Conservation (phyloP, 805 yeast species). For the Tetrapisispora iriomotensis region DNA sequence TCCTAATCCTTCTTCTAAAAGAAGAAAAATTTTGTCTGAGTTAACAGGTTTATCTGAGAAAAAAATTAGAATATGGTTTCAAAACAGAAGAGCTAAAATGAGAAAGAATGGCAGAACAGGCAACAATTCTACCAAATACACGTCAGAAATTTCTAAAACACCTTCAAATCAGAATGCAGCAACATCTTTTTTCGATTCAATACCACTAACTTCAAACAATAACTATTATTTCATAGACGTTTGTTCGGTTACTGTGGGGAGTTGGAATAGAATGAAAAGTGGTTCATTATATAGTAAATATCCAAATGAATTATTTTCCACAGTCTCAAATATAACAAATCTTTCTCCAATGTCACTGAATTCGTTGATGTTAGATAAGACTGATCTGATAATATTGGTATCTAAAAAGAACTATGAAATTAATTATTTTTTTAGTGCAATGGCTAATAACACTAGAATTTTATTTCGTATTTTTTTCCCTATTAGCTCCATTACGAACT, state of each 20-base stretch:
- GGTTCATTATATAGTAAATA: conserved; percentile 39
- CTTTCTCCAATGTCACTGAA: conserved; percentile 59
- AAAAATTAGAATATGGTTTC: conserved; percentile 89
- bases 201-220: conserved; percentile 51
- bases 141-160: too few relatives aligned
- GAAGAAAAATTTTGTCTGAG: conserved; percentile 57
- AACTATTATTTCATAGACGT: conserved; percentile 62
- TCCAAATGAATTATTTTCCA: conserved; percentile 9
- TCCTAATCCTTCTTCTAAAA: conserved; percentile 67
- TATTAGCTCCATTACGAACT: conserved; percentile 45
- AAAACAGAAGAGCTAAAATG: conserved; percentile 72
- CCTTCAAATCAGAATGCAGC: too few relatives aligned
- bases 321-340: conserved; percentile 42
- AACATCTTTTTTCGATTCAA: conserved; percentile 32
- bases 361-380: conserved; percentile 49
- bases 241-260: conserved; percentile 59
- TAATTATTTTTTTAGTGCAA: conserved; percentile 70
- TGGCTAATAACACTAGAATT: conserved; percentile 56
- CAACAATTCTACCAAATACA: background rate
- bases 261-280: conserved; percentile 70
- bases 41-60: conserved; percentile 77
- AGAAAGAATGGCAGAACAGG: conserved; percentile 34
- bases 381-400: conserved; percentile 61
- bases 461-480: conserved; percentile 68
- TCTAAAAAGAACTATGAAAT: conserved; percentile 63